Evolutionary conservation across 106 monocot species (phyloP), one percentile per base, ranked within the genome.

Genomic region (Hemerocallis citrina): DNA sequence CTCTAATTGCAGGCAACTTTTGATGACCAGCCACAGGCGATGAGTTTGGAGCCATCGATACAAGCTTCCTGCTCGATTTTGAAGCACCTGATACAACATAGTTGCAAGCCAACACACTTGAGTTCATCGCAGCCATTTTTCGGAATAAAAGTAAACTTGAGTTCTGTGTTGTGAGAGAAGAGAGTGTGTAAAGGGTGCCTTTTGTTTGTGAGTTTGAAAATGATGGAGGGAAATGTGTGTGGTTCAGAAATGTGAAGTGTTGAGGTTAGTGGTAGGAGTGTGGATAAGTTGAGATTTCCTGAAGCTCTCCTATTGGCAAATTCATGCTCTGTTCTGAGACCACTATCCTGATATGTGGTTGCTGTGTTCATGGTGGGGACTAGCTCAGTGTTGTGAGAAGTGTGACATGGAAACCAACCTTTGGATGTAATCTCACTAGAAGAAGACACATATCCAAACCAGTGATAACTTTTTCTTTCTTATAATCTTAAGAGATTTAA

Each of bases 41-140:
- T 7, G 79, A 46, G 14, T 62, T 59, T 5, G 47, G 7, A 16
- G 68, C 34, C 31, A 45, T 40, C 7, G 61, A 21, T 35, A 38
- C 40, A 35, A 75, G 61, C 78, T 85, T 89, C 70, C 36, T 60
- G 73, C 28, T 73, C 0, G 74, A 27, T 21, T 73, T 7, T n/a
- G 84, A 61, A 3, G 71, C 49, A 46, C 72, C 84, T 4, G 79
- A 67, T 64, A 65, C 28, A 36, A 64, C 85, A 54, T 85, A 83
- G 78, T 63, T 83, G 81, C 83, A 83, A 8, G 87, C 78, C n/a
- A 98, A 64, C 28, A 98, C 84, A 62, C 81, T 77, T 23, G 91
- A 85, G 84, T 88, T 98, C 46, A 84, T 67, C 40, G 81, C 67
- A 13, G 91, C 91, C 96, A 98, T 91, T 50, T 36, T 21, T 16